A percentile compares a stretch with the other conserved stretches of the same genome.
Conservation (phyloP, 306 rosid genomes). For the Crataegus laevigata region DNA sequence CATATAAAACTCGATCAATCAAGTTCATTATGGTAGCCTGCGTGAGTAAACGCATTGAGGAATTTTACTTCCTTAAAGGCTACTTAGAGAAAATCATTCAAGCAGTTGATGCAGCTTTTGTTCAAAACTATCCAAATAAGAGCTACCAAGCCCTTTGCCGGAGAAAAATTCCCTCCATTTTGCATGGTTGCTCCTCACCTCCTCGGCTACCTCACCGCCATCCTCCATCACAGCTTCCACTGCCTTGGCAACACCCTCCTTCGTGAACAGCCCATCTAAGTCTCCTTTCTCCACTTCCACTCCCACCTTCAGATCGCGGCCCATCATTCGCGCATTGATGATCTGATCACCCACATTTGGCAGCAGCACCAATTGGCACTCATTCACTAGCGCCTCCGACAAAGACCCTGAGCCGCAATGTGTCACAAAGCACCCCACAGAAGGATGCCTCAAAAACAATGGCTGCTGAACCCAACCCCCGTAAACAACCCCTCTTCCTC, state of each 20-base stretch:
- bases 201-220: conserved; percentile 28
- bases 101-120: conserved; percentile 19
- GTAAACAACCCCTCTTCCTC: conserved; percentile 39
- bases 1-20: too few species aligned
- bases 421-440: conserved; percentile 60
- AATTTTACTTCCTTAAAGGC: too few species aligned
- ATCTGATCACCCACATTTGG: conserved; percentile 48
- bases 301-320: conserved; percentile 23
- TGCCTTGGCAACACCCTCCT: conserved; percentile 33
- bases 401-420: conserved; percentile 63
- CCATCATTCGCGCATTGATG: conserved; percentile 48
- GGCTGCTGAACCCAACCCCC: conserved; percentile 60
- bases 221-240: conserved; percentile 32
- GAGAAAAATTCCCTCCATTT: conserved; percentile 37
- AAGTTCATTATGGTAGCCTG: too few species aligned
- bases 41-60: too few species aligned
- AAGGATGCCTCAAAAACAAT: conserved; percentile 43
- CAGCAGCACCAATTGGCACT: conserved; percentile 45
- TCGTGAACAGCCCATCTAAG: conserved; percentile 38
- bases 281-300: conserved; percentile 44
- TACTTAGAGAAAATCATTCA: not conserved
- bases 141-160: conserved; percentile 27
- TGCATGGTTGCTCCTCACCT: conserved; percentile 37
- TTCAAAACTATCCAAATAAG: conserved; percentile 32
- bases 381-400: conserved; percentile 44